Base-by-base conservation (phyloP, 768 basidiomycete species). In the Macrolepiota albuminosa region DNA sequence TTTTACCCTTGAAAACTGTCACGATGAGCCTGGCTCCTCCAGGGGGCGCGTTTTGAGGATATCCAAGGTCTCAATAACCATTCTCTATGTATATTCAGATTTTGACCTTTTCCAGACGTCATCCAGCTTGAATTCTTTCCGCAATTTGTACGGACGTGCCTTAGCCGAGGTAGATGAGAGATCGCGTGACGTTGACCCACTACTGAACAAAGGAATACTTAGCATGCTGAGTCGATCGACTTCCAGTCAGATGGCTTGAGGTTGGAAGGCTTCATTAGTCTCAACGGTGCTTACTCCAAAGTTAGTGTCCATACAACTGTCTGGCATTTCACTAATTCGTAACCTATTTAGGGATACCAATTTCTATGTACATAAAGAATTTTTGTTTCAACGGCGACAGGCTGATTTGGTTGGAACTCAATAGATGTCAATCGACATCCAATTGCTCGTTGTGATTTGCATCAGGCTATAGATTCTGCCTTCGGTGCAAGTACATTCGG, bases 201-300 rank as follows among this genome's bases (percentile, higher is more conserved):
- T 33, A 51, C 42, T 64, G 26, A 62, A 18, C 18, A 52, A 26
- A 56, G 45, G 21, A n/a, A 43, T 65, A 43, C 42, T n/a, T 43
- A 94, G 91, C 82, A 87, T 64, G 81, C 89, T 8, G 88, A 93
- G 62, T 80, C 83, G 57, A 79, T 94, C 52, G 65, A 83, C 33
- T 72, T 78, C 1, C 67, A 65, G 37, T 77, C 72, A n/a, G 86
- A 75, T 9, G 73, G 77, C 16, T 71, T 88, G 66, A 81, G 71
- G 47, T 73, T 93, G 8, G 77, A 87, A 58, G 96, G 96, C 0
- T 98, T 98, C 69, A 85, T 97, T 58, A 91, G 92, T 68, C 77
- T 93, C 6, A 81, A 84, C 18, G 91, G 92, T 8, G 82, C 88
- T 26, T 73, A 78, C 61, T 87, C 91, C 24, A 93, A 88, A 77